Base-by-base conservation (phyloP, 495 filamentous ascomycete species). In the Penicillium salamii region DNA sequence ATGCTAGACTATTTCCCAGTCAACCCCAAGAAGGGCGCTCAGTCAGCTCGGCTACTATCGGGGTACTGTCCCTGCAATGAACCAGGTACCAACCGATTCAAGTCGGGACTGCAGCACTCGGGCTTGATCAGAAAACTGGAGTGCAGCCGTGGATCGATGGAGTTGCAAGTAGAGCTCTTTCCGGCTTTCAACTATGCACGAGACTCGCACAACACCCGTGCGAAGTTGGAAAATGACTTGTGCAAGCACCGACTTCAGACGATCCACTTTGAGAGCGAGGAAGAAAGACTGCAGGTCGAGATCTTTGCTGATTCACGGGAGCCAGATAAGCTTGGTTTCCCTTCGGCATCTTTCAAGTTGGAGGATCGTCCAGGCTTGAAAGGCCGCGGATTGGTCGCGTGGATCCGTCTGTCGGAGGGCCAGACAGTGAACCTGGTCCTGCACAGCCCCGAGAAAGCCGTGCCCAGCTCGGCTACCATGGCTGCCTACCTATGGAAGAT, bases 1-100 rank as follows among this genome's bases (percentile, higher is more conserved):
- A 56, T 88, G 26, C 65, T 85, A 26, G 86, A 89, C 57, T 89
- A 86, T 69, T 89, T 89, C 44, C 85, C 85, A 0, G 65, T 72
- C 24, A 55, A 57, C 1, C 58, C 58, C 15, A 57, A 55, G 45
- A 62, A 67, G 33, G 39, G 29, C 15, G 26, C 50, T 14, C 54
- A 59, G 42, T 47, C 62, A 14, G 50, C 56, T 5, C 55, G 65
- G 32, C 20, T 62, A 28, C 42, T 66, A 38, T 66, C 66, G n/a
- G 68, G 65, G n/a, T 72, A 65, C 38, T 71, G 67, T 49, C 59
- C 59, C 14, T 69, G 69, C 54, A 67, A 63, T 33, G 63, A 69
- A 23, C 46, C 54, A 14, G 62, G 55, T 1, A 50, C 45, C 17
- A 66, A 69, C 31, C 60, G 65, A 19, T 67, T 71, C 47, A 74